phyloP scores from a whole-genome alignment of 352 stramenopile genomes.

The Pythium dissimile region DNA sequence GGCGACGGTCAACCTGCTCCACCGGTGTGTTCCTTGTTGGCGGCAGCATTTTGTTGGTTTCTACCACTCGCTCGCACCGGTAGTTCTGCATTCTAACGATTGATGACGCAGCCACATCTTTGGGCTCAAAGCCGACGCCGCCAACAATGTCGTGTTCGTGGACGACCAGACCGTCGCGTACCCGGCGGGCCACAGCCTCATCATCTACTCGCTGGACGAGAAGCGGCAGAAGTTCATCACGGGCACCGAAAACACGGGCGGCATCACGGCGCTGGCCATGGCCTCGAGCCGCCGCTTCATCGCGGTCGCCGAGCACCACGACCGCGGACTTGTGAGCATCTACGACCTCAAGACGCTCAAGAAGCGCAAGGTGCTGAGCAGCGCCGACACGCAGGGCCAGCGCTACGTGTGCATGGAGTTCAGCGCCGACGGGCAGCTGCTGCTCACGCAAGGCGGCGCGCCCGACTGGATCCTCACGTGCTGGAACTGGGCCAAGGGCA shows the following conservation, averaged over 20 bases:
- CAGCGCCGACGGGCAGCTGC: slow-evolving; percentile 86
- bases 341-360: slow-evolving; percentile 38
- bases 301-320: slow-evolving; percentile 29
- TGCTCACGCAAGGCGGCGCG: slow-evolving; percentile 85
- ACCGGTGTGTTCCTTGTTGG: slow-evolving; percentile 23
- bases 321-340: slow-evolving; percentile 20
- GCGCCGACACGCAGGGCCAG: slow-evolving; percentile 56
- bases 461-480: slow-evolving; percentile 88
- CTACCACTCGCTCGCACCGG: too few species aligned
- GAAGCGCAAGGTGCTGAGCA: slow-evolving; percentile 79
- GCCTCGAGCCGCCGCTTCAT: slow-evolving; percentile 76
- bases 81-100: background rate
- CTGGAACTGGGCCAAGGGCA: slow-evolving; percentile 93
- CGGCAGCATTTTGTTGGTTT: too few species aligned
- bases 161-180: slow-evolving; percentile 84
- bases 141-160: slow-evolving; percentile 78
- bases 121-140: slow-evolving; percentile 84
- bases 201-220: slow-evolving; percentile 88
- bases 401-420: slow-evolving; percentile 86
- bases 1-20: slow-evolving; percentile 41
- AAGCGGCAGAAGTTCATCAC: slow-evolving; percentile 90
- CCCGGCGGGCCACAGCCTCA: slow-evolving; percentile 84
- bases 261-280: slow-evolving; percentile 62
- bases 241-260: slow-evolving; percentile 67
- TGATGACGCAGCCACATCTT: slow-evolving; percentile 76